phyloP scores from a whole-genome alignment of 805 yeast species.

The Zygotorulaspora danielsina region DNA sequence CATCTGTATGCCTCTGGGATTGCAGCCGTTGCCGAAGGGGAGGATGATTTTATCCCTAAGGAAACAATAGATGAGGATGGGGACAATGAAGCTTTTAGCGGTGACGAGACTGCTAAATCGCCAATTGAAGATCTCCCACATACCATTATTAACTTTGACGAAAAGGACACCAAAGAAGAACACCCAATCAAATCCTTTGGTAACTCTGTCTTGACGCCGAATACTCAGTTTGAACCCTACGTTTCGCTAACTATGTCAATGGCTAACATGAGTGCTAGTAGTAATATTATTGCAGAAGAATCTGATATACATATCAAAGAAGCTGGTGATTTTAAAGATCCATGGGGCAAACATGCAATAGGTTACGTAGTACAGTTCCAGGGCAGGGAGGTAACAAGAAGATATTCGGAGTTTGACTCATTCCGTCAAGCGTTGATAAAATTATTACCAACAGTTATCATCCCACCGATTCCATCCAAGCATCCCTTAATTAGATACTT shows the following conservation, averaged over 20 bases:
- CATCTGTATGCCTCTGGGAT: conserved; percentile 39
- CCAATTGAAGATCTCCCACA: background rate
- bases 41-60: conserved; percentile 15
- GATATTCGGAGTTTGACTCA: conserved; percentile 90
- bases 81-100: conserved; percentile 2
- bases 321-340: conserved; percentile 84
- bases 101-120: background rate
- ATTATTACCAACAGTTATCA: conserved; percentile 71
- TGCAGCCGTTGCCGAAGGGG: conserved; percentile 25
- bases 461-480: conserved; percentile 93
- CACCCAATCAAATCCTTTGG: conserved; percentile 4
- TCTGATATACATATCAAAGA: conserved; percentile 52
- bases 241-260: conserved; percentile 30
- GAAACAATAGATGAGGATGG: conserved; percentile 7
- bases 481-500: conserved; percentile 54
- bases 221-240: conserved; percentile 22
- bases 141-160: background rate
- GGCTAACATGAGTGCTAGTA: conserved; percentile 14
- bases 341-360: conserved; percentile 68
- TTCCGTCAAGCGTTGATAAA: conserved; percentile 66
- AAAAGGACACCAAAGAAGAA: conserved; percentile 2
- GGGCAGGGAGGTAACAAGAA: conserved; percentile 62
- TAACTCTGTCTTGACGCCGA: conserved; percentile 1
- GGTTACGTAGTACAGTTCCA: conserved; percentile 72
- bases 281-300: conserved; percentile 5